Evolutionary conservation across 1,284 basidiomycete species (phyloP).

Genomic region (Ustilago bromivora): DNA sequence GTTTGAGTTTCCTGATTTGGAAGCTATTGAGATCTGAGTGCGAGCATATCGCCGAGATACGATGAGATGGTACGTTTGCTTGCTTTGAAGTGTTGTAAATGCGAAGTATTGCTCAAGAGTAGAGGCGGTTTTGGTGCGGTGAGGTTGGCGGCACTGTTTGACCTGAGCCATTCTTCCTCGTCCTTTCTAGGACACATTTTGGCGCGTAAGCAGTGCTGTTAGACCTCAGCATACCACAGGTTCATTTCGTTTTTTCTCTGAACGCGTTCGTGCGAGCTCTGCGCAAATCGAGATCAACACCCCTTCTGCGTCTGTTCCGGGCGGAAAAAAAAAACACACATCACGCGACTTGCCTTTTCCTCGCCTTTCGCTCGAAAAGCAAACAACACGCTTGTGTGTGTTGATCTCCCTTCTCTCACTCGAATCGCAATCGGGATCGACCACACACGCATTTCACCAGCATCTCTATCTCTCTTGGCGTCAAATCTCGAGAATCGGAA

Average conservation of each 20-base stretch:
- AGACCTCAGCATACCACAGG: background rate
- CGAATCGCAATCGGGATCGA: background rate
- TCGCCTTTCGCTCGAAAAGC: background rate
- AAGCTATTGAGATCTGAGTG: background rate
- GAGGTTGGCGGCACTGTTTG: conserved; percentile 3
- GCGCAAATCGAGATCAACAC: conserved; percentile 10
- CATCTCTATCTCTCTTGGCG: background rate
- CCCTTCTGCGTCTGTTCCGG: conserved; percentile 3
- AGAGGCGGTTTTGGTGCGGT: background rate
- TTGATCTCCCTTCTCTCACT: conserved; percentile 10
- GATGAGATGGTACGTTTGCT: too few species aligned
- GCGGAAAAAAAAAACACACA: conserved; percentile 6
- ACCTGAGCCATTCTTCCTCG: background rate
- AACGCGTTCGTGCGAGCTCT: conserved; percentile 20
- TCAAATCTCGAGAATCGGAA: background rate
- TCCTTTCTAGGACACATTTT: too few species aligned
- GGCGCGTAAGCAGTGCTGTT: background rate
- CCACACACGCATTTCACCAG: background rate
- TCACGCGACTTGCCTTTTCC: conserved; percentile 4
- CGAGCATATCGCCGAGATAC: too few species aligned
- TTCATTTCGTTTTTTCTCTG: background rate
- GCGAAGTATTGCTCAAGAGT: background rate
- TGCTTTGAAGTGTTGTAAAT: too few species aligned
- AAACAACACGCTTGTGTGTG: background rate
- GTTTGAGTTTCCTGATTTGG: conserved; percentile 5